These are phyloP conservation scores for Babesia ovata DNA, from an alignment of 169 alveolate species.

Conservation along the genomic window DNA sequence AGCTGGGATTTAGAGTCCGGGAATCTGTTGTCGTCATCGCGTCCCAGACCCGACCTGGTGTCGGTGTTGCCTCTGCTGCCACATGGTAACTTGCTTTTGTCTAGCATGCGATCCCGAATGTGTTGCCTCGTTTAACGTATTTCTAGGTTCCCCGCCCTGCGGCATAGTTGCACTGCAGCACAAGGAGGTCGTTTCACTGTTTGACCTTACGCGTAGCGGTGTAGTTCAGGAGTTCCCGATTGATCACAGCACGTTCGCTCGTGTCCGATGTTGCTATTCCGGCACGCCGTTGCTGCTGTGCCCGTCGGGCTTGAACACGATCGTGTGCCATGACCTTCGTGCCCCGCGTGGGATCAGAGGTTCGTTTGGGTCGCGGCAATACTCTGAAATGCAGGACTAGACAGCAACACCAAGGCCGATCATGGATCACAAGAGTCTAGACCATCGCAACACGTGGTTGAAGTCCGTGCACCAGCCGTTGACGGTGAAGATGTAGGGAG, in stretches of 20 bases:
- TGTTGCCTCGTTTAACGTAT: neutral
- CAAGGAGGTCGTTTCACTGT: slow-evolving; percentile 12
- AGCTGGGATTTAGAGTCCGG: slow-evolving; percentile 50
- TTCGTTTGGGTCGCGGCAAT: neutral
- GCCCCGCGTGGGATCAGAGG: neutral
- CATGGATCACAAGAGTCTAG: neutral
- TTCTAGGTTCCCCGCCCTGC: slow-evolving; percentile 7
- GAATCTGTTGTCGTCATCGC: slow-evolving; percentile 22
- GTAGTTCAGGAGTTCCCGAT: neutral
- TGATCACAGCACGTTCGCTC: slow-evolving; percentile 20
- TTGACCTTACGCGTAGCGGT: slow-evolving; percentile 1
- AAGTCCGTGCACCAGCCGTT: neutral
- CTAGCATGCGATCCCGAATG: neutral
- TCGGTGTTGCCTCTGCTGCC: slow-evolving; percentile 38
- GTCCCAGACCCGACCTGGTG: slow-evolving; percentile 1
- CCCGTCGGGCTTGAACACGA: slow-evolving; percentile 25
- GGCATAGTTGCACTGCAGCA: slow-evolving; percentile 25
- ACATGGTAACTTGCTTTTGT: slow-evolving; percentile 7
- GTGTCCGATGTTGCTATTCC: neutral
- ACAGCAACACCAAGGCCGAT: no score
- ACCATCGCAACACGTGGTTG: neutral
- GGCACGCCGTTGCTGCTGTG: slow-evolving; percentile 17
- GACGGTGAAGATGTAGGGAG: slow-evolving; percentile 42
- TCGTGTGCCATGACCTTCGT: slow-evolving; percentile 29
- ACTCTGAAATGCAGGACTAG: no score